Percentiles rank a stretch among this genome's conserved stretches.
phyloP scores from a whole-genome alignment of 306 rosid species.

The Pyrus bretschneideri region DNA sequence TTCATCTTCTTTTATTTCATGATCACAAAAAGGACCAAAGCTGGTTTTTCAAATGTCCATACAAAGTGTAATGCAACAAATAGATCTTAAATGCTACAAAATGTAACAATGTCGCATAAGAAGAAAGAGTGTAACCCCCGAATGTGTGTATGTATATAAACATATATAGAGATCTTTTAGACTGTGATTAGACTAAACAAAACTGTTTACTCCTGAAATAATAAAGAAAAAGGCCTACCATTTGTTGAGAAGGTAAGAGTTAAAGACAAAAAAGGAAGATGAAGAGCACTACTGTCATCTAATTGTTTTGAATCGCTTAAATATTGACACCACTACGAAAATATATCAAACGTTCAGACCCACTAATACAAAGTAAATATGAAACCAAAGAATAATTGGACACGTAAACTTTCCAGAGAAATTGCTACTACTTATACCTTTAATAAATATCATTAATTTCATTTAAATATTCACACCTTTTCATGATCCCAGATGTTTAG shows the following conservation, averaged over 20 bases:
- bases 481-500: constrained; percentile 92
- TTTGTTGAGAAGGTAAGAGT: too few species aligned
- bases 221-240: too few species aligned
- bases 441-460: not conserved
- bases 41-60: not conserved
- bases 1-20: not conserved
- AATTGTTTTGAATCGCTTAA: not conserved
- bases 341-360: not conserved
- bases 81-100: not conserved
- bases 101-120: too few species aligned
- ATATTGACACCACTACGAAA: not conserved
- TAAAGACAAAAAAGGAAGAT: not conserved
- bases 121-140: not conserved
- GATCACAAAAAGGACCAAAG: not conserved
- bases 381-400: not conserved
- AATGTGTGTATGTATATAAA: too few species aligned
- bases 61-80: not conserved
- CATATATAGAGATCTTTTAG: too few species aligned
- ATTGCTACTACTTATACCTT: not conserved
- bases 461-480: constrained; percentile 41
- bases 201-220: too few species aligned
- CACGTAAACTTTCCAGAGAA: not conserved
- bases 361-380: not conserved
- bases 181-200: too few species aligned
- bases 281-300: not conserved